These are phyloP conservation scores for Penicillium sp. DNA, from an alignment of 2,329 filamentous ascomycete species.

Conservation along the genomic window DNA sequence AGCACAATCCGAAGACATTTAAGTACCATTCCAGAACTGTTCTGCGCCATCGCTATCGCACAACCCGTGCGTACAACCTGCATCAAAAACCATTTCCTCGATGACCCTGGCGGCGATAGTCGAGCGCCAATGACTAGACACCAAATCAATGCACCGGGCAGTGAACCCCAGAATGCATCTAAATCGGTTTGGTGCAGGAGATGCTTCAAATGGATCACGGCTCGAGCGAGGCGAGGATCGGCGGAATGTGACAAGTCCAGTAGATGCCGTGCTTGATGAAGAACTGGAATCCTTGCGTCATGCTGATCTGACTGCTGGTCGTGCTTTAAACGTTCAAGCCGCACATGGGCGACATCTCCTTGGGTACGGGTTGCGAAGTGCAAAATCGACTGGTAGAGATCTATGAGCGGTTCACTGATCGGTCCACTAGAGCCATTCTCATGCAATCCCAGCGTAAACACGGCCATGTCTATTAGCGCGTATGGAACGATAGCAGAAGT, in stretches of 20 bases:
- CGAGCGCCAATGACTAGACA: constrained; percentile 21
- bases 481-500: background rate
- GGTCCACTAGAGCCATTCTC: background rate
- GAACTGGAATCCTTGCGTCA: background rate
- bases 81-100: constrained; percentile 26
- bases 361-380: background rate
- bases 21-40: constrained; percentile 16
- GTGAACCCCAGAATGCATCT: constrained; percentile 15
- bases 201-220: constrained; percentile 7
- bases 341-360: background rate
- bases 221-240: background rate
- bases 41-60: constrained; percentile 21
- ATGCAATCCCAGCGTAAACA: background rate
- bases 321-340: background rate
- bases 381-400: background rate
- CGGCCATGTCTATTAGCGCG: background rate
- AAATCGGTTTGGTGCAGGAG: constrained; percentile 19
- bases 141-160: constrained; percentile 26
- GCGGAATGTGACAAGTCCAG: background rate
- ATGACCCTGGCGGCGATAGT: constrained; percentile 6
- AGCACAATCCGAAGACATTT: background rate
- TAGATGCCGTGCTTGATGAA: background rate
- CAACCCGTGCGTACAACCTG: constrained; percentile 19
- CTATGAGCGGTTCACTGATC: background rate
- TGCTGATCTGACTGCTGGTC: background rate